Evolutionary conservation across 1,284 basidiomycete species (phyloP).

Genomic region (Ganoderma lingzhi): DNA sequence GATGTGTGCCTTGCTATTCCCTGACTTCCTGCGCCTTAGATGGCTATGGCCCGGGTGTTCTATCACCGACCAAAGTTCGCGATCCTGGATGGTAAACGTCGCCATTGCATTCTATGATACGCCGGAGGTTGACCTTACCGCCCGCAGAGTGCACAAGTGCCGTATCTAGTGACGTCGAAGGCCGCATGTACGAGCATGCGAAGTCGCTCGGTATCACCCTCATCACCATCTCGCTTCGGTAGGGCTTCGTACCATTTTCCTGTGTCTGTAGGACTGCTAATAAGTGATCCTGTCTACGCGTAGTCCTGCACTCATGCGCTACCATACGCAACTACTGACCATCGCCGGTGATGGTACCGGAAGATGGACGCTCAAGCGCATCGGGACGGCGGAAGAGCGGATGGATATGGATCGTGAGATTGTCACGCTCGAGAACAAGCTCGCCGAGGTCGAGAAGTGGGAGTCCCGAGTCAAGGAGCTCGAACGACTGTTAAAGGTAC

Average conservation of each 20-base stretch:
- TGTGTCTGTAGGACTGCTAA: not conserved
- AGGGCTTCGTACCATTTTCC: conserved; percentile 28
- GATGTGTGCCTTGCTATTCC: not conserved
- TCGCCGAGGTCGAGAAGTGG: conserved; percentile 75
- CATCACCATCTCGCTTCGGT: conserved; percentile 89
- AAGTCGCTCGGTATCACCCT: conserved; percentile 94
- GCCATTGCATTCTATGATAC: not conserved
- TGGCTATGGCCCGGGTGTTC: conserved; percentile 87
- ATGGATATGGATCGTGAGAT: conserved; percentile 81
- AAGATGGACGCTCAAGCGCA: conserved; percentile 74
- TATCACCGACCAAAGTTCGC: conserved; percentile 86
- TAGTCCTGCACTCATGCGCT: conserved; percentile 83
- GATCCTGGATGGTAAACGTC: conserved; percentile 70
- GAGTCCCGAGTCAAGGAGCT: conserved; percentile 68
- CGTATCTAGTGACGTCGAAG: conserved; percentile 96
- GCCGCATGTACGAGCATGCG: conserved; percentile 94
- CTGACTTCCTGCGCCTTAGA: conserved; percentile 51
- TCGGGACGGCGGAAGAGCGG: conserved; percentile 79
- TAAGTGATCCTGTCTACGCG: not conserved
- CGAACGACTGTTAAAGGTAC: conserved; percentile 52
- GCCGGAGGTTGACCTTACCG: not conserved
- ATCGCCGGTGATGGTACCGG: conserved; percentile 72
- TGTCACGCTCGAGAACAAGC: conserved; percentile 64
- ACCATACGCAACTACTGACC: conserved; percentile 85
- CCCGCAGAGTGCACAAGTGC: conserved; percentile 91